Evolutionary conservation across 352 stramenopile species (phyloP).

Genomic region (Phytopythium litorale): DNA sequence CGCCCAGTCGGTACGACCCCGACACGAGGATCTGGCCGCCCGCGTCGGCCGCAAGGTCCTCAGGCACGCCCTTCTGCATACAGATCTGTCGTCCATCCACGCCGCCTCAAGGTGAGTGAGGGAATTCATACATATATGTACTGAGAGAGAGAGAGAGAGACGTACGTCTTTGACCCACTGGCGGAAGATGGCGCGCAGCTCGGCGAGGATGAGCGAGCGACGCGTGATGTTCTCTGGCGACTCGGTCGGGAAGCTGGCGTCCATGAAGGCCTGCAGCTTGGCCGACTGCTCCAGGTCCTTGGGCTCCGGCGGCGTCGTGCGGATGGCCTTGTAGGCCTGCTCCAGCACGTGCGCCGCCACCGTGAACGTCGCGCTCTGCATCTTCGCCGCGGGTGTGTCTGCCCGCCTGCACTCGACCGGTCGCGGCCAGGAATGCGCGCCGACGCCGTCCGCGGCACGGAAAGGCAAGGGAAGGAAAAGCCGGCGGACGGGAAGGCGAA

Average conservation of each 20-base stretch:
- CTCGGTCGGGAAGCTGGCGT: constrained; percentile 75
- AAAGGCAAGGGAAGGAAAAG: background rate
- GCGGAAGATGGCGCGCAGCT: constrained; percentile 81
- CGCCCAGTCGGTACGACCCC: constrained; percentile 93
- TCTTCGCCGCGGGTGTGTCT: background rate
- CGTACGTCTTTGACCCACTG: constrained; percentile 75
- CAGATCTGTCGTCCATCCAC: constrained; percentile 33
- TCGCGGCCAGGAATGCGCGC: background rate
- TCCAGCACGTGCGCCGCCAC: constrained; percentile 76
- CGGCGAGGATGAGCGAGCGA: constrained; percentile 79
- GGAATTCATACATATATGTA: background rate
- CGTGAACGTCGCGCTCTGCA: constrained; percentile 66
- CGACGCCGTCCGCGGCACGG: too few relatives aligned
- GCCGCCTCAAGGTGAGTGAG: background rate
- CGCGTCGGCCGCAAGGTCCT: constrained; percentile 82
- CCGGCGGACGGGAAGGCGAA: background rate
- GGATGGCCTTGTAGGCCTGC: constrained; percentile 89
- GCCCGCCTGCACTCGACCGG: background rate
- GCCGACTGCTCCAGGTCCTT: constrained; percentile 81
- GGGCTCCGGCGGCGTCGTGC: constrained; percentile 74
- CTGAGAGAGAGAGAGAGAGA: background rate
- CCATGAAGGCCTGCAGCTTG: constrained; percentile 83
- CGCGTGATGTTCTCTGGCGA: constrained; percentile 77
- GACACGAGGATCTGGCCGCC: constrained; percentile 89
- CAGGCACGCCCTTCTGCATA: constrained; percentile 75